Evolutionary conservation across 495 filamentous ascomycete genomes (phyloP), one percentile per base, ranked within the genome.

Genomic region (Podospora tetraspora): DNA sequence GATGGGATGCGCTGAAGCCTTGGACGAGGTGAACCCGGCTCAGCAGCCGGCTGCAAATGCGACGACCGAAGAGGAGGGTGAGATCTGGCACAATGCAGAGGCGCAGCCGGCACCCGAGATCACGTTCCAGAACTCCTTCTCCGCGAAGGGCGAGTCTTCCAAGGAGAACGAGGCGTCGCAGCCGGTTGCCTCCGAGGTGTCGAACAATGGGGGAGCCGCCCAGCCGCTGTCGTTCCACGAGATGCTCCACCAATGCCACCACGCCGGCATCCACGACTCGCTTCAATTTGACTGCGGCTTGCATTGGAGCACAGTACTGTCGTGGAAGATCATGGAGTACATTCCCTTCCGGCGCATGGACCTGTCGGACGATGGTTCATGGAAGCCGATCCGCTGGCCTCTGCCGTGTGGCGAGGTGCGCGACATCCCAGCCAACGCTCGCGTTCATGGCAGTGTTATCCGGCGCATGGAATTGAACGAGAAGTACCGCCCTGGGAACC

Each of bases 301-400:
- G 1, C 73, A 83, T 1, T 67, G 74, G 23, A 57, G 77, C 1
- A 87, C 88, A 0, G 90, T 93, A 1, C 65, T 92, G 1, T 85
- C 85, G 0, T 95, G 93, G 93, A 89, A 88, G 24, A 77, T 93
- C 32, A 94, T 95, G 91, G 91, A 96, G 73, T 76, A 89, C 72
- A 79, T 96, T 16, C 92, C 92, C 0, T 94, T 95, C 79, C 86
- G 91, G 1, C 85, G 92, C 10, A 92, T 96, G 90, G 92, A 94
- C 73, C 74, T 95, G 22, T 84, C 86, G 62, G 65, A 81, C 3
- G 89, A 94, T 68, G 92, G 91, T 1, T 86, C 86, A 0, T 96
- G 92, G 92, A 89, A 90, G 71, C 88, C 90, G 0, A 94, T 96
- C 67, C 79, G 87, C 23, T 93, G 91, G 88, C 92, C 92, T 0